Evolutionary conservation across 1,284 basidiomycete species (phyloP).

Genomic region (Cutaneotrichosporon dermatis): DNA sequence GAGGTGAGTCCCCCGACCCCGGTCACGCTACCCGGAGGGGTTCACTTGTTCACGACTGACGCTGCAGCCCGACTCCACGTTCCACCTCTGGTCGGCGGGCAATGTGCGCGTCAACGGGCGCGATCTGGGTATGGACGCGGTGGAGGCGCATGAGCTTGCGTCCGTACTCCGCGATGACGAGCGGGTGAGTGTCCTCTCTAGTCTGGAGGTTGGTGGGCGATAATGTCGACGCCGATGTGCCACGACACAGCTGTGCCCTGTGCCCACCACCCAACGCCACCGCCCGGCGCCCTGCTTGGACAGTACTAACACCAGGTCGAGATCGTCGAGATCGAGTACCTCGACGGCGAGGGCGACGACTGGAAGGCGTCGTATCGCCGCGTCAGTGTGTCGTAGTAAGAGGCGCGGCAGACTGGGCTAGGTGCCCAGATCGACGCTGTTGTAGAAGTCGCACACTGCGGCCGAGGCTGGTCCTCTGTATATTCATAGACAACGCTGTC

Average conservation of each 20-base stretch:
- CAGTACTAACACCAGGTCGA: conserved; percentile 30
- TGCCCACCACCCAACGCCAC: too few relatives aligned
- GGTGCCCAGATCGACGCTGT: background rate
- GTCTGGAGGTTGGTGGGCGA: too few relatives aligned
- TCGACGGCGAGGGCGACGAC: conserved; percentile 40
- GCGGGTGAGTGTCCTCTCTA: conserved; percentile 27
- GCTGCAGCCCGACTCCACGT: conserved; percentile 26
- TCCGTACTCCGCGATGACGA: conserved; percentile 26
- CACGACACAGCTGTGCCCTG: too few relatives aligned
- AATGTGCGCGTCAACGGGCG: conserved; percentile 34
- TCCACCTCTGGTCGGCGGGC: conserved; percentile 43
- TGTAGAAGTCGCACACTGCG: too few relatives aligned
- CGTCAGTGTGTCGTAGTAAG: background rate
- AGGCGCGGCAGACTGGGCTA: background rate
- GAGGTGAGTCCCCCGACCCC: conserved; percentile 33
- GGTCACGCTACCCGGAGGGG: too few relatives aligned
- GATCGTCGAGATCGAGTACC: conserved; percentile 28
- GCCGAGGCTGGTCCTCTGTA: too few relatives aligned
- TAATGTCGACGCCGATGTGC: too few relatives aligned
- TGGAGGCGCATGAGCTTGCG: conserved; percentile 30
- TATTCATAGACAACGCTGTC: too few relatives aligned
- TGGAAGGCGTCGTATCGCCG: conserved; percentile 42
- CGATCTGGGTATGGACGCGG: conserved; percentile 32
- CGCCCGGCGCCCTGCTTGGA: too few relatives aligned
- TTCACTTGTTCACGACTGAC: too few relatives aligned